Conservation (phyloP, 2,329 filamentous ascomycete species). For the Hypoxylon sp. region DNA sequence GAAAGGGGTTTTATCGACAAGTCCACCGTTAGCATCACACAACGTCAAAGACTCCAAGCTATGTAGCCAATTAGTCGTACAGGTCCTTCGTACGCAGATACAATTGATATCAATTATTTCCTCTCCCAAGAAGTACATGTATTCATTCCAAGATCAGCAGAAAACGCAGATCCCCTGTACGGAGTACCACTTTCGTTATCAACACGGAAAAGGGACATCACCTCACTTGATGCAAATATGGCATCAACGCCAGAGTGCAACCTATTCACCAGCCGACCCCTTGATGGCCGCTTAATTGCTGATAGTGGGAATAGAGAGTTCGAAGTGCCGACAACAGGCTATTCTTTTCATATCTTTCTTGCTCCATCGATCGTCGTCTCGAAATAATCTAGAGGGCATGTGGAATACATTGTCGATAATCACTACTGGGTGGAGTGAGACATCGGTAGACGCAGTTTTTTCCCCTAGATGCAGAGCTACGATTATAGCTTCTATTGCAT, state of each 20-base stretch:
- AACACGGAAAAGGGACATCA: constrained; percentile 22
- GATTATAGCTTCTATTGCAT: background rate
- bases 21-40: no score
- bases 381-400: background rate
- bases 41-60: no score
- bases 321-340: constrained; percentile 27
- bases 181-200: background rate
- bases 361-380: background rate
- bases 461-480: background rate
- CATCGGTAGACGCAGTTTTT: background rate
- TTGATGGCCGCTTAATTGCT: background rate
- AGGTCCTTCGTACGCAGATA: no score
- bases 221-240: constrained; percentile 36
- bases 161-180: background rate
- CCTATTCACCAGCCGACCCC: constrained; percentile 11
- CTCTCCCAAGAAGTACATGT: background rate
- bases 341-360: constrained; percentile 9
- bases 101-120: background rate
- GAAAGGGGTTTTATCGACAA: no score
- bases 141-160: background rate
- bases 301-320: background rate
- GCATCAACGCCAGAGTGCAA: constrained; percentile 39
- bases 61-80: no score
- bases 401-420: background rate
- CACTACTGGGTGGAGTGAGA: background rate